A percentile compares a stretch with the other conserved stretches of the same genome.
These are phyloP conservation scores for Boletus vinaceobasis DNA, from an alignment of 768 basidiomycete species.

Conservation along the genomic window DNA sequence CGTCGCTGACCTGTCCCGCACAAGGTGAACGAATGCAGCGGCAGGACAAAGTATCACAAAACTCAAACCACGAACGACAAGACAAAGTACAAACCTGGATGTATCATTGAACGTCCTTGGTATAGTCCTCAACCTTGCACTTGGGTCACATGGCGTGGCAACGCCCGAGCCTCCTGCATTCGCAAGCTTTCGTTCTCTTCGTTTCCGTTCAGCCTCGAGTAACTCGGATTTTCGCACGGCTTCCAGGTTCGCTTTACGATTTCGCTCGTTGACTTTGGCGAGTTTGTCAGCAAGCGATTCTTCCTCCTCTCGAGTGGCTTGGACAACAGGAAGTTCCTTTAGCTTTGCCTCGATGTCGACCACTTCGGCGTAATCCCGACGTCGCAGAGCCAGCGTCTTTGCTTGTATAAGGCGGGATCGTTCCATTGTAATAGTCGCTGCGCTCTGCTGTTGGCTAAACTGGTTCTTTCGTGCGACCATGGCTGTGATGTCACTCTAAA, in stretches of 20 bases:
- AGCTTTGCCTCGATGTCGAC: constrained; percentile 61
- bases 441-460: constrained; percentile 33
- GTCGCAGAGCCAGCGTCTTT: constrained; percentile 69
- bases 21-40: constrained; percentile 5
- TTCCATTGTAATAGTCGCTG: constrained; percentile 45
- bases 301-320: constrained; percentile 23
- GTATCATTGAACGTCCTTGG: constrained; percentile 53
- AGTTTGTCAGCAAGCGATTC: constrained; percentile 47
- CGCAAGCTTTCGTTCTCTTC: constrained; percentile 60
- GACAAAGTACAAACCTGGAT: constrained; percentile 53
- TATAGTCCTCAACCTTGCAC: constrained; percentile 63
- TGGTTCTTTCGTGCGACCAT: constrained; percentile 69
- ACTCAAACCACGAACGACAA: constrained; percentile 8
- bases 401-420: constrained; percentile 65
- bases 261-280: constrained; percentile 84
- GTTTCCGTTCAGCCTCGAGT: constrained; percentile 63
- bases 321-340: constrained; percentile 41
- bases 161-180: constrained; percentile 37
- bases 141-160: constrained; percentile 52
- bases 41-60: constrained; percentile 20
- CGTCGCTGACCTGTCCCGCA: constrained; percentile 34
- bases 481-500: constrained; percentile 76
- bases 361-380: constrained; percentile 67
- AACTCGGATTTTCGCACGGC: constrained; percentile 75
- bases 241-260: constrained; percentile 81